Base-by-base conservation (phyloP, 2,329 filamentous ascomycete genomes). In the Thelonectria rubi region DNA sequence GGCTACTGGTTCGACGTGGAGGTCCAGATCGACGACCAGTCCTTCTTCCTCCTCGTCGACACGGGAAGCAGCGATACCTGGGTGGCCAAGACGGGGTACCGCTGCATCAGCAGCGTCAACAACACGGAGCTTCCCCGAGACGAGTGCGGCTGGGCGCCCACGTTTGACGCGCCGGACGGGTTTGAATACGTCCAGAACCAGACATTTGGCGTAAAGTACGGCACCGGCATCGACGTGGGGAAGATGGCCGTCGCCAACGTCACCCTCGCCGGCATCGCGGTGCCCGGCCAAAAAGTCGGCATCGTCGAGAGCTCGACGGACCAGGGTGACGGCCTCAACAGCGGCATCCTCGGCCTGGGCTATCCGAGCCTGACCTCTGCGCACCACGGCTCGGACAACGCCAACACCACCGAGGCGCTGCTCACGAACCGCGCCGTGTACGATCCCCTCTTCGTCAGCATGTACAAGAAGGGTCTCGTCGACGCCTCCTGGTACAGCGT, bases 131-230 rank as follows among this genome's bases (percentile, higher is more conserved):
- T 67, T 34, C 21, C 60, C 6, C 58, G 53, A 17, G 43, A 54
- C 12, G 54, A 60, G 5, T 68, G 66, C 42, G 40, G 17, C 30
- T 68, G 58, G 50, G 18, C 32, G 14, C 57, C 58, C 5, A 63
- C 66, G 1, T 64, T 64, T 54, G 32, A 62, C 34, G 50, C 43
- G 15, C 62, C 58, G n/a, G n/a, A 53, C 1, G 46, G 39, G 5
- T 37, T 62, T 15, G 47, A 55, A 12, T 59, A 62, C 17, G 32
- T 64, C 45, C 24, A 50, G 30, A 58, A 65, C 39, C 67, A 69
- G 86, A 67, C 63, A 1, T 67, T 69, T 39, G 65, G 60, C 15
- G 58, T 69, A 3, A 43, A 60, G n/a, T 64, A 68, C n/a, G 67
- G 67, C 5, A 65, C 62, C 1, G 68, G 68, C 6, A 66, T 70